Evolutionary conservation across 257 asterid genomes (phyloP), one percentile per base, ranked within the genome.

Genomic region (Solanum chiquidenum): DNA sequence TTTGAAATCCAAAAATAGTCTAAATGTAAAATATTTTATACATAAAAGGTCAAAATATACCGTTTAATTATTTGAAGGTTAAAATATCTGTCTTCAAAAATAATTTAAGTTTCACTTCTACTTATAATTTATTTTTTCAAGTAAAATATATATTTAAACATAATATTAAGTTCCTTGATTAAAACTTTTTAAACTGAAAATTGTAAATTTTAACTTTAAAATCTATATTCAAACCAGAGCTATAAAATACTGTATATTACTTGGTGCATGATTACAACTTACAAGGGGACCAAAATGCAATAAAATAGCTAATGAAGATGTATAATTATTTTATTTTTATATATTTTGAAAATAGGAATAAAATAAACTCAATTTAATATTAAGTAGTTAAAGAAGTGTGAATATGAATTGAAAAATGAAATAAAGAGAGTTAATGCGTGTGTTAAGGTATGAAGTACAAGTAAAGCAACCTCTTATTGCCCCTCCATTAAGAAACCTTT

Each of bases 401-500:
- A 44, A 49, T 77, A 46, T 42, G 37, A 77, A 77, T 77, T 6
- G 21, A 42, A 46, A 29, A 25, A 44, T 25, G 7, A 42, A 77
- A 77, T 42, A 77, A 42, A 42, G 37, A 25, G 62, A 29, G 23
- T 25, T n/a, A 25, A 77, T 77, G 35, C 8, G n/a, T 9, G 60
- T 42, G 89, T 87, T 69, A 74, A 62, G 91, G 16, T 5, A 52
- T 52, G 87, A 91, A 92, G 96, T 93, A 87, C 94, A 93, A 93
- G 95, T 87, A 90, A 94, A 93, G 95, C 86, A 91, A 92, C 87
- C 89, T 83, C 90, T 79, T 77, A 4, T 93, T 93, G 93, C 95
- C 95, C 95, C 87, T 93, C 90, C 91, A 85, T 90, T 85, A 93
- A 93, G 95, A 89, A 93, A 93, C 93, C 94, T 86, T 89, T 68